Evolutionary conservation across 495 filamentous ascomycete genomes (phyloP).

Genomic region (Penicillium ochrochloron): DNA sequence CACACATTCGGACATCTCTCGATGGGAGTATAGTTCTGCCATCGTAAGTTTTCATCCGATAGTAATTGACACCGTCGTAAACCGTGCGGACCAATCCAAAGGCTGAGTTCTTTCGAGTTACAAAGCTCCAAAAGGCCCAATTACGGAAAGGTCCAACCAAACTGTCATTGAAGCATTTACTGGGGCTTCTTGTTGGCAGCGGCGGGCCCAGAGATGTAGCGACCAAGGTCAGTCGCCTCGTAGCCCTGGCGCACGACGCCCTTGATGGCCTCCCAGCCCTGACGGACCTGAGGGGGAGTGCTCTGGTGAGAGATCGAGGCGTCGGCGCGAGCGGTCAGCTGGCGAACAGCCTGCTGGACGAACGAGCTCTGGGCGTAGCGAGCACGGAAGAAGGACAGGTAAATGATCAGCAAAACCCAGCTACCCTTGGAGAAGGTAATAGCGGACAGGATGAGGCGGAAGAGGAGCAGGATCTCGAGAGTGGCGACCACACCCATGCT

Average conservation of each 20-base stretch:
- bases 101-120: background rate
- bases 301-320: slow-evolving; percentile 81
- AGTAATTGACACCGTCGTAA: background rate
- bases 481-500: slow-evolving; percentile 81
- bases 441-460: slow-evolving; percentile 76
- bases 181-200: slow-evolving; percentile 60
- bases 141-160: slow-evolving; percentile 2
- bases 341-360: slow-evolving; percentile 77
- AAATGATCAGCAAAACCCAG: slow-evolving; percentile 83
- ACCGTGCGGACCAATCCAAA: background rate
- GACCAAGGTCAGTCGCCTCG: slow-evolving; percentile 76
- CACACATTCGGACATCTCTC: background rate
- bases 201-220: slow-evolving; percentile 62
- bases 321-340: slow-evolving; percentile 76
- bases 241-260: slow-evolving; percentile 69
- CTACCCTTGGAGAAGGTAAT: slow-evolving; percentile 86
- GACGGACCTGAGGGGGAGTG: slow-evolving; percentile 80
- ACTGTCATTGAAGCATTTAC: slow-evolving; percentile 33
- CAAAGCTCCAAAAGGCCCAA: slow-evolving; percentile 4
- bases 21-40: slow-evolving; percentile 2
- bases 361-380: slow-evolving; percentile 90
- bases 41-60: slow-evolving; percentile 7
- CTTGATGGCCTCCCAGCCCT: slow-evolving; percentile 86
- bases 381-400: slow-evolving; percentile 90
- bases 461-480: slow-evolving; percentile 80